Base-by-base conservation (phyloP, 2,329 filamentous ascomycete species). In the Fusarium xyrophilum region DNA sequence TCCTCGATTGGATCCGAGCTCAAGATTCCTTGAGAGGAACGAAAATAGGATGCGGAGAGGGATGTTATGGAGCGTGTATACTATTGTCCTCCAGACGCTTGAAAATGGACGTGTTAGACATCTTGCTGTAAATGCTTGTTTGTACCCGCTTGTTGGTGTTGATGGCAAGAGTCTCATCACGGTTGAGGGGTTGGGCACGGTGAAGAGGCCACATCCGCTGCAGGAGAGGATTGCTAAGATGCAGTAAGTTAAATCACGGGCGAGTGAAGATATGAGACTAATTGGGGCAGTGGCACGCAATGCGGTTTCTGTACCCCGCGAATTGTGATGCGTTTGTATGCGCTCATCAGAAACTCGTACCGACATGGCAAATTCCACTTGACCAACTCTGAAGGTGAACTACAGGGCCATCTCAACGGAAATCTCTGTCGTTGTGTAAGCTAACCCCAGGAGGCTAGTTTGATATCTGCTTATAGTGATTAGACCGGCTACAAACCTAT, bases 401-500 rank as follows among this genome's bases (percentile, higher is more conserved):
- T 56, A n/a, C 42, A 38, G 21, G 53, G 53, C 1, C 53, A 56
- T 25, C 43, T 56, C 0, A 43, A 56, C 5, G 53, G 53, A 8
- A 56, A 56, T 1, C 53, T 56, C 2, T 56, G 53, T 10, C n/a
- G 53, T 4, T 56, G 53, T 4, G 53, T 32, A 2, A 32, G 30
- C 6, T 0, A 0, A 13, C 30, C 30, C 2, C 1, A 32, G 30
- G 4, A 3, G 14, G 1, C 30, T 32, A 14, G 0, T 14, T 14
- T 3, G 0, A 6, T 0, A 9, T 17, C 13, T 10, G 11, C 32
- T 56, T 6, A 56, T 14, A 30, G 11, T 3, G 2, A 8, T 15
- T 14, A 56, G 53, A 56, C 53, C 1, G 53, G 53, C 19, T 56
- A 56, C n/a, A 56, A 56, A 12, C 53, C 53, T n/a, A 56, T 56